Evolutionary conservation across 2,329 filamentous ascomycete genomes (phyloP), one percentile per base, ranked within the genome.

Genomic region (Cladophialophora carrionii): DNA sequence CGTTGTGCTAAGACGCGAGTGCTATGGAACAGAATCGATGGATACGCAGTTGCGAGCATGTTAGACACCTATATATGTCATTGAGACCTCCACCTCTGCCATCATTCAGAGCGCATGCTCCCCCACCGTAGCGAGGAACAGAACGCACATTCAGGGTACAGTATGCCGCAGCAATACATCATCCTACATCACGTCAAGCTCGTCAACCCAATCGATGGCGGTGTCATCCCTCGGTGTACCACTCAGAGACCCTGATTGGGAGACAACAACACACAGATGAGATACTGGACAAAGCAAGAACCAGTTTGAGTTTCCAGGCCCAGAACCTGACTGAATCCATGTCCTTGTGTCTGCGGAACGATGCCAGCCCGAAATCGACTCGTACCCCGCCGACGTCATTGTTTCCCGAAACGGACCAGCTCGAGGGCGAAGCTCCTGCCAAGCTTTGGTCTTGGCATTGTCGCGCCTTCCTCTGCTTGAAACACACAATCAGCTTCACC

Each of bases 401-500:
- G 17, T 9, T 14, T 10, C 53, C 43, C 8, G 14, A 51, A 58
- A 24, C 9, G 52, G 51, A 41, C 26, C n/a, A 52, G n/a, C 29
- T 14, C 29, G 1, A n/a, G 7, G 10, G 17, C 53, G 29, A 67
- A 67, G 61, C 61, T 61, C 60, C 53, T 53, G 57, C 60, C 61
- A 64, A 64, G 60, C 55, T 43, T 58, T 52, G 29, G 29, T 12
- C 64, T 66, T 66, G 63, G 67, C 61, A 64, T 53, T 54, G 62
- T 51, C 61, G 31, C 58, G 34, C 53, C n/a, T 57, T 61, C 9
- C 14, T 17, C 14, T 52, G 31, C 31, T 34, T 64, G 62, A 66
- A 66, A 64, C 64, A 55, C 37, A 24, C 22, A 3, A 57, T 57
- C 51, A 57, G 65, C 62, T 49, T 67, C 67, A 69, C 67, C 67